These are phyloP conservation scores for Fraxinus platypoda DNA, from an alignment of 305 asterid genomes.

Conservation along the genomic window DNA sequence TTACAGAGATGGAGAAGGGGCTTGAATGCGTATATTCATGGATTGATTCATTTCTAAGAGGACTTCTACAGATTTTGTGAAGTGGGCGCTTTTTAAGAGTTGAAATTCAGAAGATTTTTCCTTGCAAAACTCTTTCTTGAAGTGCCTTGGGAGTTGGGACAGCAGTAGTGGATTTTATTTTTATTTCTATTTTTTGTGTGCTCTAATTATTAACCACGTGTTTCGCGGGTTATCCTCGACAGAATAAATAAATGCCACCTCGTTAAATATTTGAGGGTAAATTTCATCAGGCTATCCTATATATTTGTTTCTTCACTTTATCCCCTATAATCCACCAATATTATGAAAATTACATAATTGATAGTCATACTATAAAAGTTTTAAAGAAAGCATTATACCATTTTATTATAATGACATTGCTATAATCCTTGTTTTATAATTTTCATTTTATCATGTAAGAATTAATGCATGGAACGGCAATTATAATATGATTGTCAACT, in stretches of 20 bases:
- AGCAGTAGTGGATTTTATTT: neutral
- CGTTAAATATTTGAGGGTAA: neutral
- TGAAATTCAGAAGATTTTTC: neutral
- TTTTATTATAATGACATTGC: too few species aligned
- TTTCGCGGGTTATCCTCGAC: neutral
- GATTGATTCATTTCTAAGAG: conserved; percentile 41
- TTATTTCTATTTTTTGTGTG: neutral
- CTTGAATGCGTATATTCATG: conserved; percentile 57
- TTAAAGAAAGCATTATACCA: neutral
- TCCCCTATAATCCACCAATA: neutral
- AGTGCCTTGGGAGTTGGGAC: neutral
- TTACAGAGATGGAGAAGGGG: conserved; percentile 61
- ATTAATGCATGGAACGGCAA: neutral
- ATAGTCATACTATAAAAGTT: neutral
- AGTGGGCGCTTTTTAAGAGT: neutral
- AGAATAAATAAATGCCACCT: neutral
- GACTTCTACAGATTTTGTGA: neutral
- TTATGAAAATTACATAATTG: neutral
- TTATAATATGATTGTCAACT: neutral
- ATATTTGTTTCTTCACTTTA: neutral
- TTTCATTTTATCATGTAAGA: neutral
- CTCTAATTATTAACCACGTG: neutral
- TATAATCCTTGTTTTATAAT: neutral
- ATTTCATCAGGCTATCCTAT: neutral
- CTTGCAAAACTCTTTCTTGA: neutral